phyloP scores from a whole-genome alignment of 345 rosid genomes.

The Gossypium sturtianum region DNA sequence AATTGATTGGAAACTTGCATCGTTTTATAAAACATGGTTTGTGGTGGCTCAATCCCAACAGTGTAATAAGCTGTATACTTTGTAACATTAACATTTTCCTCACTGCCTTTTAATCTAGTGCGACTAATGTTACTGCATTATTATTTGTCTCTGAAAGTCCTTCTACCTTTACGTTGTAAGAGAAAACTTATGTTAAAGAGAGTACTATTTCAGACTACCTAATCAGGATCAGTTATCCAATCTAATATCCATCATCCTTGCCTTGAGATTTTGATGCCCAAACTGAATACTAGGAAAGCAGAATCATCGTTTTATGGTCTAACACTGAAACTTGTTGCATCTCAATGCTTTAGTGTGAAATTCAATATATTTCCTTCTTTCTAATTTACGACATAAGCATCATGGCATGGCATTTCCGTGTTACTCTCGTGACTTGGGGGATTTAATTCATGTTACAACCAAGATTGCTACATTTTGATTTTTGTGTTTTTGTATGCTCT shows the following conservation, averaged over 20 bases:
- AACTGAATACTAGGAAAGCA: background rate
- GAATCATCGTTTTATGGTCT: background rate
- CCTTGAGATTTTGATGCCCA: background rate
- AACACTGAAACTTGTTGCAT: background rate
- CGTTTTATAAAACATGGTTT: background rate
- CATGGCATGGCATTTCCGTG: background rate
- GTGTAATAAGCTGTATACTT: background rate
- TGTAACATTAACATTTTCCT: background rate
- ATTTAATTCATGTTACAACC: background rate
- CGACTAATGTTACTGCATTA: background rate
- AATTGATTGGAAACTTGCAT: background rate
- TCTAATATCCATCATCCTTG: background rate
- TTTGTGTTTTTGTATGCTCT: background rate
- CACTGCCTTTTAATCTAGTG: background rate
- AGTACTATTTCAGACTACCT: background rate
- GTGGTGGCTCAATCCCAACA: background rate
- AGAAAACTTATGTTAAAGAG: background rate
- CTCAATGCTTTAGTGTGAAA: background rate
- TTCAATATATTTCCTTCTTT: background rate
- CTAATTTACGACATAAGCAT: background rate
- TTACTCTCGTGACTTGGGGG: background rate
- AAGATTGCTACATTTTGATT: background rate
- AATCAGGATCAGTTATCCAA: background rate
- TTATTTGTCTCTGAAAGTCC: background rate
- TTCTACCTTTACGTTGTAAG: background rate